phyloP scores from a whole-genome alignment of 2,329 filamentous ascomycete species.

The Ophiostoma sp. region DNA sequence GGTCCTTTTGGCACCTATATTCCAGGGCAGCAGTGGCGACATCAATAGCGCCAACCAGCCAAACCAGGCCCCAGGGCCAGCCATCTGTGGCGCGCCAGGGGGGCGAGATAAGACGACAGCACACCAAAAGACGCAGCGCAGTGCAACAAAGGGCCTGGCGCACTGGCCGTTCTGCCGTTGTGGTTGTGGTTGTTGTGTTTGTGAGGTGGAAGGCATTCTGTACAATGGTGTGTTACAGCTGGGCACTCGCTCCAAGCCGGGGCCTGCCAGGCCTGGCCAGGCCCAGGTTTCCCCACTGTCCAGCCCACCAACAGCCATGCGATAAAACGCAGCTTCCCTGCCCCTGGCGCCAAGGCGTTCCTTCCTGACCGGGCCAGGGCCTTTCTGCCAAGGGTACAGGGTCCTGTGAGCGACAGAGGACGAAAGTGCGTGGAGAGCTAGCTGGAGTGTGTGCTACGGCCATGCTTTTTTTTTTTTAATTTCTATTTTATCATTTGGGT shows the following conservation, averaged over 20 bases:
- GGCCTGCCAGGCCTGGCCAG: neutral
- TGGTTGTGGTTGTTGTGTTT: neutral
- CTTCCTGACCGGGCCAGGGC: neutral
- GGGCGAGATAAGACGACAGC: slow-evolving; percentile 14
- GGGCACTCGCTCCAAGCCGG: neutral
- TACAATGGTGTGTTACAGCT: slow-evolving; percentile 13
- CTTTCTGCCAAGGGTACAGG: slow-evolving; percentile 6
- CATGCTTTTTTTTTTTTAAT: neutral
- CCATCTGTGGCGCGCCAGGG: neutral
- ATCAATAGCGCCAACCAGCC: slow-evolving; percentile 2
- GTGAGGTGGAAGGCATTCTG: neutral
- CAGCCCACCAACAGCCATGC: neutral
- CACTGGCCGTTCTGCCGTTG: neutral
- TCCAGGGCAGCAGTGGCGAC: slow-evolving; percentile 7
- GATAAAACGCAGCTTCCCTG: neutral
- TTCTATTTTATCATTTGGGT: too few species aligned
- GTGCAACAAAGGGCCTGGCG: neutral
- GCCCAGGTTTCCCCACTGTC: neutral
- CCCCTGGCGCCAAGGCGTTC: slow-evolving; percentile 10
- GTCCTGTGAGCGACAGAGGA: slow-evolving; percentile 5
- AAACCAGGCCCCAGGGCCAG: slow-evolving; percentile 13
- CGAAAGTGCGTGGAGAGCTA: too few species aligned
- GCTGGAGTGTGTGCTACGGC: neutral
- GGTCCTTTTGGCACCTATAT: neutral
- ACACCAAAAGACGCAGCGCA: neutral